Evolutionary conservation across 163 green algal species (phyloP), one percentile per base, ranked within the genome.

Genomic region (Scenedesmus sp.): DNA sequence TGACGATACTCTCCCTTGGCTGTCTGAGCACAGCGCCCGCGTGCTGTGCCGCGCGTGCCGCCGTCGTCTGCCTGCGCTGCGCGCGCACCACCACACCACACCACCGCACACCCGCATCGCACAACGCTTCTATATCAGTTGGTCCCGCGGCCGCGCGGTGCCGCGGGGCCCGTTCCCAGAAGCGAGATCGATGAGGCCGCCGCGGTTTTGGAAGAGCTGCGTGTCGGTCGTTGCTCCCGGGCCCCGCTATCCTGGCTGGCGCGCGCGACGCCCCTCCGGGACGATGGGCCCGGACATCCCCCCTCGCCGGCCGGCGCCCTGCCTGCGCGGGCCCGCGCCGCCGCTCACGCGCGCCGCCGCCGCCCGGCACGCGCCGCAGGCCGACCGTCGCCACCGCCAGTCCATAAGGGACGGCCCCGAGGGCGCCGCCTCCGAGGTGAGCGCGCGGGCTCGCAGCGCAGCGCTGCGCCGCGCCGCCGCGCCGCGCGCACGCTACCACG

Each of bases 61-160:
- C 39, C 39, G 39, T 47, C 6, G 36, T 31, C 15, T 45, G n/a
- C n/a, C n/a, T n/a, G n/a, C n/a, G n/a, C n/a, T n/a, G n/a, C n/a
- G n/a, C n/a, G n/a, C n/a, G n/a, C n/a, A n/a, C n/a, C n/a, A n/a
- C n/a, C n/a, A n/a, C n/a, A n/a, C n/a, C n/a, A n/a, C n/a, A n/a
- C n/a, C n/a, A n/a, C n/a, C n/a, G n/a, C n/a, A n/a, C 63, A 60
- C 58, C 11, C 14, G 26, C 36, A 39, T n/a, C 17, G 29, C 18
- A 70, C 60, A 64, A 70, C 33, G 84, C 84, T 86, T 87, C 84
- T 88, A 85, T 80, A 80, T n/a, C 65, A 89, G 81, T 87, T 89
- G 81, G 81, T 85, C 67, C 60, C 48, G 56, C 57, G 62, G 73
- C 80, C 84, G 44, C 72, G 54, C 60, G 53, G 73, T 89, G 83